Base-by-base conservation (phyloP, 2,329 filamentous ascomycete genomes). In the Leptographium galeiforme region DNA sequence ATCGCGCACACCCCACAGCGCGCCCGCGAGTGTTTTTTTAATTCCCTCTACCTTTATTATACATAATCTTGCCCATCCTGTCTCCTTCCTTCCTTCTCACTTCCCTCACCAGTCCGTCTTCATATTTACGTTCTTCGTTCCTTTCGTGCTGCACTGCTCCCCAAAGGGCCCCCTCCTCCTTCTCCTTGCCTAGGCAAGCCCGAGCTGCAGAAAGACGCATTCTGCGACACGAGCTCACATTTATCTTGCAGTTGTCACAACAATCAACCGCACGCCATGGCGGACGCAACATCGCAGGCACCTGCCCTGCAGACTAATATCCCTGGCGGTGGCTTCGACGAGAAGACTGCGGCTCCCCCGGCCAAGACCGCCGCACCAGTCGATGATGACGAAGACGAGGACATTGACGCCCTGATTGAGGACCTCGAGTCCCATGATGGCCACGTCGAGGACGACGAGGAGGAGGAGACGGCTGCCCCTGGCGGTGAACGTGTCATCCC, bases 401-500 rank as follows among this genome's bases (percentile, higher is more conserved):
- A 91, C 66, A 89, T 95, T 61, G 87, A 94, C 65, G 81, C 83
- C 63, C 76, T 95, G 63, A 94, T 95, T 61, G 85, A 89, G 67
- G 88, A 93, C 63, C 83, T 94, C 60, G 85, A 93, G 71, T 89
- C 84, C 44, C 76, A 88, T 62, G 87, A 93, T 68, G 87, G 84
- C 53, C 80, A 82, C 60, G 76, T 73, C 34, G 74, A 83, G 32
- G 81, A 85, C 52, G 72, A 75, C 18, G 73, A 83, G 36, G 80
- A 85, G 33, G 81, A 75, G 43, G 70, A 76, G 46, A 74, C 74
- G 51, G 61, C 61, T 25, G 67, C 68, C 58, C 57, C 60, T 12
- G 57, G 71, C 69, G 79, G 76, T 53, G 83, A 75, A 59, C 81
- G 80, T 55, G 68, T 77, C 51, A 75, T 88, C 46, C 79, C 87